Evolutionary conservation across 2,329 filamentous ascomycete genomes (phyloP), one percentile per base, ranked within the genome.

Genomic region (Fusarium nygamai): DNA sequence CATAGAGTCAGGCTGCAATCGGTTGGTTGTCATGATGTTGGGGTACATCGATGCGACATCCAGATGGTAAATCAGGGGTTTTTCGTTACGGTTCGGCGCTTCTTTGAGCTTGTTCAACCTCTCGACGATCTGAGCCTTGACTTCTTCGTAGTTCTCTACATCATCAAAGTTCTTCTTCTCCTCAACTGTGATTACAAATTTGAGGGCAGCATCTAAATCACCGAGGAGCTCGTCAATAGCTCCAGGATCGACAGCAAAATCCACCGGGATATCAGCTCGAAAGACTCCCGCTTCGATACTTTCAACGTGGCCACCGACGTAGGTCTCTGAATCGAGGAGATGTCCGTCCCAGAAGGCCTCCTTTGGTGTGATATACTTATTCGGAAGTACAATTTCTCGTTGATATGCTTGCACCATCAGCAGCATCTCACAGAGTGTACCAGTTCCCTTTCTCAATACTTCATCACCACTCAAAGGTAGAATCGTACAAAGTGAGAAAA

Each of bases 1-100:
- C 95, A 99, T 97, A n/a, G 96, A 98, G 82, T 99, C 96, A 0
- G 96, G 96, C 78, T 99, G 96, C 53, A 99, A 84, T 82, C 96
- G 93, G 82, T 99, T 99, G 3, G 96, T 99, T 5, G 97, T 99
- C 97, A 99, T 99, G 82, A 99, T 99, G 83, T 99, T 99, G 16
- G 96, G 96, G 81, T 99, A 99, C 96, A 99, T 99, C 68, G 96
- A 98, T 24, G 96, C 96, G 67, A 99, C 97, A 80, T 99, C 96
- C 84, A 99, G 87, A 87, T 99, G 96, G 84, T 99, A 99, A 74
- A 99, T 99, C 38, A 97, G 89, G 9, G 96, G 96, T 48, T 91
- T 87, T 82, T 99, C 96, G 76, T 87, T 91, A 72, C 96, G 89
- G 78, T 97, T 95, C 1, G 96, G 96, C 1, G 92, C 96, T 59